These are phyloP conservation scores for Grosmannia clavigera DNA, from an alignment of 2,329 filamentous ascomycete genomes.

Conservation along the genomic window DNA sequence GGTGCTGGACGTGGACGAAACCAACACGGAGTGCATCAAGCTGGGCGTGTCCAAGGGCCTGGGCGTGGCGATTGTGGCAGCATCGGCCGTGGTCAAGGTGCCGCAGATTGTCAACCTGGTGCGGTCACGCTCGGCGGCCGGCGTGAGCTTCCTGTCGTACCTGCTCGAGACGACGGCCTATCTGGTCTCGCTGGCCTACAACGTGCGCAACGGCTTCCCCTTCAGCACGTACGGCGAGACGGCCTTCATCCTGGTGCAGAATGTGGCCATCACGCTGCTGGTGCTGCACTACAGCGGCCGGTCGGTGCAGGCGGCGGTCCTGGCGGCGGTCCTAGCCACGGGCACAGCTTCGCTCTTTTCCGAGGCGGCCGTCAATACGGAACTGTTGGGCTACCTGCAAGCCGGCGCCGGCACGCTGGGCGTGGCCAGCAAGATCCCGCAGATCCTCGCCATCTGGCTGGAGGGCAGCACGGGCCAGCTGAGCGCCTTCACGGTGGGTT, in stretches of 20 bases:
- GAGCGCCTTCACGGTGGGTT: conserved; percentile 74
- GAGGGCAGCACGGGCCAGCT: conserved; percentile 88
- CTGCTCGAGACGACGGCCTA: conserved; percentile 81
- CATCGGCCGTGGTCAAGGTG: conserved; percentile 86
- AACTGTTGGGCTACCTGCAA: conserved; percentile 67
- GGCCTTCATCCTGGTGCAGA: conserved; percentile 81
- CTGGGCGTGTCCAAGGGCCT: conserved; percentile 85
- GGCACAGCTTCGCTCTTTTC: conserved; percentile 59
- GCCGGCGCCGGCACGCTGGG: conserved; percentile 72
- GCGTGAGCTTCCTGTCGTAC: conserved; percentile 83
- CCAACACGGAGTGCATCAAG: conserved; percentile 69
- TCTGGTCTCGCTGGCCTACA: conserved; percentile 85
- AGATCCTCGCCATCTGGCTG: conserved; percentile 76
- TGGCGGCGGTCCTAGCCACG: conserved; percentile 64
- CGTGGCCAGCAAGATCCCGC: conserved; percentile 83
- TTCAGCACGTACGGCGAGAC: conserved; percentile 97
- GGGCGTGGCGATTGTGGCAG: conserved; percentile 84
- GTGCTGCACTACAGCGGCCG: conserved; percentile 74
- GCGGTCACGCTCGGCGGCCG: conserved; percentile 64
- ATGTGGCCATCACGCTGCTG: conserved; percentile 76
- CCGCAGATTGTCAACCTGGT: conserved; percentile 93
- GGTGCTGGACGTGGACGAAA: conserved; percentile 71
- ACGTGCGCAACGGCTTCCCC: conserved; percentile 78
- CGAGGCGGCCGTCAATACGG: conserved; percentile 49
- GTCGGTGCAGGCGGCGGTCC: conserved; percentile 55